These are phyloP conservation scores for Parastagonospora nodorum DNA, from an alignment of 2,329 filamentous ascomycete species.

Conservation along the genomic window DNA sequence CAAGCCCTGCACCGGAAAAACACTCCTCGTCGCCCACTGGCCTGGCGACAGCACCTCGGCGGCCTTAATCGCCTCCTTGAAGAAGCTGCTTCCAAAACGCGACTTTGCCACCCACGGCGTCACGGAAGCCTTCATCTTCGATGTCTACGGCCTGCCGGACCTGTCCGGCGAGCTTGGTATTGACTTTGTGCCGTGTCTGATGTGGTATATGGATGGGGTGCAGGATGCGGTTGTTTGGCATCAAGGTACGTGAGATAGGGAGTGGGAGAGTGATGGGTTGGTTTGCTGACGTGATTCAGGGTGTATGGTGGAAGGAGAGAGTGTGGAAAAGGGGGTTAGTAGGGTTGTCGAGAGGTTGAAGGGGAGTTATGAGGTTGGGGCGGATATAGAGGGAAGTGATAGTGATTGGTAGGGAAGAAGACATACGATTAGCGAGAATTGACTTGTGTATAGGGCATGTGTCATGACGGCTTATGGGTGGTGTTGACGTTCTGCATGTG, in stretches of 20 bases:
- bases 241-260: constrained; percentile 15
- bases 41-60: constrained; percentile 25
- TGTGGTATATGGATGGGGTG: constrained; percentile 30
- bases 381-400: constrained; percentile 19
- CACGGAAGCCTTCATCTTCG: constrained; percentile 26
- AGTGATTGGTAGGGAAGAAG: constrained; percentile 18
- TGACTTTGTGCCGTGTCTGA: constrained; percentile 29
- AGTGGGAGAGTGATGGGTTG: no score
- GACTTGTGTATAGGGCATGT: not conserved
- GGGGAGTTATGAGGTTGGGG: constrained; percentile 25
- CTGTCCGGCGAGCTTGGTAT: constrained; percentile 25
- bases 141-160: constrained; percentile 28
- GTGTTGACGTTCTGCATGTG: not conserved
- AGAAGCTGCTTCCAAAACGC: constrained; percentile 18
- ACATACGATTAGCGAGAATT: not conserved
- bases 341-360: constrained; percentile 31
- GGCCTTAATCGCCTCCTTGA: constrained; percentile 15
- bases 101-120: constrained; percentile 15
- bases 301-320: constrained; percentile 23
- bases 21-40: constrained; percentile 27
- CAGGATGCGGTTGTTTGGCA: constrained; percentile 32
- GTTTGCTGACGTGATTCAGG: no score
- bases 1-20: constrained; percentile 22
- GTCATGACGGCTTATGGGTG: not conserved
- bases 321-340: constrained; percentile 26